Percentiles rank a stretch among this genome's conserved stretches.
Conservation (phyloP, 139 green algal genomes). For the Tetraselmis chui region DNA sequence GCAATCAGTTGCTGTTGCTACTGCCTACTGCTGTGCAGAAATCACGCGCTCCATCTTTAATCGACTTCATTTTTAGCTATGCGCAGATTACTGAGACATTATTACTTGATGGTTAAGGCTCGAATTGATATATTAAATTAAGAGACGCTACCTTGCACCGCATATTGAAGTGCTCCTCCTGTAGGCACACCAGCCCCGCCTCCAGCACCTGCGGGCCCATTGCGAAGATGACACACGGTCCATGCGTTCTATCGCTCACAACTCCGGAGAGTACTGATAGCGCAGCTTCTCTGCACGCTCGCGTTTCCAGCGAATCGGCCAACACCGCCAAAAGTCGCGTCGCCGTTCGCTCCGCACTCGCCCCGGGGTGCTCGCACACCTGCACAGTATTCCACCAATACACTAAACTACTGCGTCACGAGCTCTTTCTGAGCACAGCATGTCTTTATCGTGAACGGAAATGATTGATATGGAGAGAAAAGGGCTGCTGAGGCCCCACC, state of each 20-base stretch:
- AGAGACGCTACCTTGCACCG: neutral
- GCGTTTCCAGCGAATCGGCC: neutral
- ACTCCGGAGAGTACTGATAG: neutral
- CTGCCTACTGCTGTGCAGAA: no score
- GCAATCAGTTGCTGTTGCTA: neutral
- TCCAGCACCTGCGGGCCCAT: neutral
- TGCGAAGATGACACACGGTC: neutral
- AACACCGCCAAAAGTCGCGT: neutral
- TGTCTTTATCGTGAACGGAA: neutral
- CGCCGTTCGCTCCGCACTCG: neutral
- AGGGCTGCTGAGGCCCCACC: neutral
- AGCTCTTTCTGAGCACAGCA: neutral
- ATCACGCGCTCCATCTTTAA: neutral
- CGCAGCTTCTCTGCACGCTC: neutral
- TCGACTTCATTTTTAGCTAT: neutral
- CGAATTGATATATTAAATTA: no score
- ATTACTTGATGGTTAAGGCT: neutral
- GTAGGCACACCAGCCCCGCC: neutral
- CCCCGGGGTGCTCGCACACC: neutral
- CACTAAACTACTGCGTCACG: neutral
- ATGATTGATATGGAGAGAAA: no score
- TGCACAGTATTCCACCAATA: neutral
- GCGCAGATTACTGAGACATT: neutral
- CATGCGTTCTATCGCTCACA: neutral
- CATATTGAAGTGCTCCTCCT: neutral